phyloP scores from a whole-genome alignment of 495 filamentous ascomycete species.

The Penicillium arizonense region DNA sequence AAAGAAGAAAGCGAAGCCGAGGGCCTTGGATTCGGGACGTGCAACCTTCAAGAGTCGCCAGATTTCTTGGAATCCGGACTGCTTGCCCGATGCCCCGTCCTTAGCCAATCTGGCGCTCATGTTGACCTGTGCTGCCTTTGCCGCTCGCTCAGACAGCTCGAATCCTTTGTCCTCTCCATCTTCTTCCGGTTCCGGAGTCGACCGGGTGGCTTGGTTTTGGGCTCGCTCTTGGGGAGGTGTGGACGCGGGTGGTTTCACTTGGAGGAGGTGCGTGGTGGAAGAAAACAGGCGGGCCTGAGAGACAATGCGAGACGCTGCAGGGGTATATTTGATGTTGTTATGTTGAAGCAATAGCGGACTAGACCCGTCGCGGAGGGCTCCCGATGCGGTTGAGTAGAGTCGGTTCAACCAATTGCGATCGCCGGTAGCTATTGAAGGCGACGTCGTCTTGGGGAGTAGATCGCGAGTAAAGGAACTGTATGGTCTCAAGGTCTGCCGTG shows the following conservation, averaged over 20 bases:
- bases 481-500: slow-evolving; percentile 22
- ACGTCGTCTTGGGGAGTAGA: slow-evolving; percentile 12
- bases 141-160: slow-evolving; percentile 71
- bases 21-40: slow-evolving; percentile 72
- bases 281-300: slow-evolving; percentile 27
- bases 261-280: slow-evolving; percentile 26
- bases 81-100: slow-evolving; percentile 64
- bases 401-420: slow-evolving; percentile 12
- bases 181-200: slow-evolving; percentile 27
- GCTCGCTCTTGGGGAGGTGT: slow-evolving; percentile 11
- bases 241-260: slow-evolving; percentile 23
- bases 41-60: slow-evolving; percentile 89
- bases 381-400: slow-evolving; percentile 26
- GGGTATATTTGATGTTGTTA: slow-evolving; percentile 14
- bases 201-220: slow-evolving; percentile 10
- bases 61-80: slow-evolving; percentile 70
- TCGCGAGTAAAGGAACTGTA: slow-evolving; percentile 19
- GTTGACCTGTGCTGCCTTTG: slow-evolving; percentile 86
- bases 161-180: slow-evolving; percentile 60
- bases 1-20: slow-evolving; percentile 77
- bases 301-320: slow-evolving; percentile 16
- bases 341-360: slow-evolving; percentile 14
- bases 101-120: slow-evolving; percentile 82
- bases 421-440: not conserved
- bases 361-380: slow-evolving; percentile 17